Evolutionary conservation across 2,329 filamentous ascomycete species (phyloP), one percentile per base, ranked within the genome.

Genomic region (Juglanconis oblonga): DNA sequence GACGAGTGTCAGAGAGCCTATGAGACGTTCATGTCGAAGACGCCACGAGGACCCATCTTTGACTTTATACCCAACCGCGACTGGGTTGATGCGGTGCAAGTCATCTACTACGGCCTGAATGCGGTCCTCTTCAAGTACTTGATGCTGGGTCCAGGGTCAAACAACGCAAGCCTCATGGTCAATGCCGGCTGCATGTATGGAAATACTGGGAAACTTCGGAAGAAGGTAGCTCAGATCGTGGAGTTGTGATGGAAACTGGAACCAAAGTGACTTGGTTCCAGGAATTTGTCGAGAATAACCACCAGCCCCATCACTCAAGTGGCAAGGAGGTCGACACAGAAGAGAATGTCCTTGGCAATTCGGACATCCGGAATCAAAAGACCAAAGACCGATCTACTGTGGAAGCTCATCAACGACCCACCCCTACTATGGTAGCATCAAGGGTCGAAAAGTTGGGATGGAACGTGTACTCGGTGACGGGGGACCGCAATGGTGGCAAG

Each of bases 1-100:
- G 91, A 95, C 71, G 82, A 86, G 32, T 83, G 85, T 62, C 91
- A 96, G 73, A 76, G 76, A 36, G 82, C 83, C 1, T 92, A 91
- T 74, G 91, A 94, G 74, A 77, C 79, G n/a, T 79, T 91, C 31
- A 74, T 83, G 70, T 74, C 76, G 1, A 74, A 74, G 10, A 74
- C 74, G 24, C 72, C 70, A 3, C 74, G 74, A 2, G 79, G 80
- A 0, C 71, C 72, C 0, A 61, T 83, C n/a, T 68, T 72, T 55
- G 80, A 83, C 62, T 44, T 72, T 14, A 65, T 82, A 29, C 80
- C 81, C 5, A 77, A 77, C 60, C 61, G 67, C 0, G 69, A 72
- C 1, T 84, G 82, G 81, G 40, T 77, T 13, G 77, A 82, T 52
- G 76, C 78, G n/a, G 63, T 74, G 5, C 70, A 71, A 54, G 69